Evolutionary conservation across 495 filamentous ascomycete genomes (phyloP).

Genomic region (Penicillium manginii): DNA sequence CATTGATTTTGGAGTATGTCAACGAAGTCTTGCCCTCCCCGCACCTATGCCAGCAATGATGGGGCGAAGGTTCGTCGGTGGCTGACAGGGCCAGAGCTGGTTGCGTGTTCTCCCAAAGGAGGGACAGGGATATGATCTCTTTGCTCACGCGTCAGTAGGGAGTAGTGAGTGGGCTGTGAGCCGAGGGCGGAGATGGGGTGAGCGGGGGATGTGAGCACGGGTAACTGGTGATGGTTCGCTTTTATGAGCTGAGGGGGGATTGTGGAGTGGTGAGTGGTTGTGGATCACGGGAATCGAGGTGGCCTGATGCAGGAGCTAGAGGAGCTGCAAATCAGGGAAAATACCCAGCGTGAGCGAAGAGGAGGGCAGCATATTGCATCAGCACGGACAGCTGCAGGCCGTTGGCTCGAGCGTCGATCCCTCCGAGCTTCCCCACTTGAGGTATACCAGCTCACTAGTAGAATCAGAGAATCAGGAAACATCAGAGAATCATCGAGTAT

Average conservation of each 20-base stretch:
- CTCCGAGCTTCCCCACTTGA: conserved; percentile 12
- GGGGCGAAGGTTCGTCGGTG: background rate
- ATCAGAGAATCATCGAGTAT: background rate
- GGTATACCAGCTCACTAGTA: background rate
- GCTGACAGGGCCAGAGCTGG: background rate
- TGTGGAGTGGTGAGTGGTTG: conserved; percentile 23
- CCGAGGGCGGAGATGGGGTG: background rate
- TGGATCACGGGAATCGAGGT: background rate
- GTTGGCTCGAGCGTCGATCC: conserved; percentile 11
- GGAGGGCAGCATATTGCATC: background rate
- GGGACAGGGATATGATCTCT: background rate
- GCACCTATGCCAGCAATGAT: background rate
- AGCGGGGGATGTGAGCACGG: background rate
- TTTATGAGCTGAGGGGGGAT: background rate
- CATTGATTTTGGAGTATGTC: background rate
- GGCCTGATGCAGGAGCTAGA: conserved; percentile 3
- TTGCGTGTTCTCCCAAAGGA: background rate
- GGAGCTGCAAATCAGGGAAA: background rate
- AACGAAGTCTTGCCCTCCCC: background rate
- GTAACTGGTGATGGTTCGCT: background rate
- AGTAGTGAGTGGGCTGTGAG: background rate
- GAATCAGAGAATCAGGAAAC: background rate
- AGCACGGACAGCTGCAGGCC: conserved; percentile 9
- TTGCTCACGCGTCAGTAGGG: background rate
- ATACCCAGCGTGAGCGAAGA: background rate